These are phyloP conservation scores for Fusarium siculi DNA, from an alignment of 2,329 filamentous ascomycete genomes.

Conservation along the genomic window DNA sequence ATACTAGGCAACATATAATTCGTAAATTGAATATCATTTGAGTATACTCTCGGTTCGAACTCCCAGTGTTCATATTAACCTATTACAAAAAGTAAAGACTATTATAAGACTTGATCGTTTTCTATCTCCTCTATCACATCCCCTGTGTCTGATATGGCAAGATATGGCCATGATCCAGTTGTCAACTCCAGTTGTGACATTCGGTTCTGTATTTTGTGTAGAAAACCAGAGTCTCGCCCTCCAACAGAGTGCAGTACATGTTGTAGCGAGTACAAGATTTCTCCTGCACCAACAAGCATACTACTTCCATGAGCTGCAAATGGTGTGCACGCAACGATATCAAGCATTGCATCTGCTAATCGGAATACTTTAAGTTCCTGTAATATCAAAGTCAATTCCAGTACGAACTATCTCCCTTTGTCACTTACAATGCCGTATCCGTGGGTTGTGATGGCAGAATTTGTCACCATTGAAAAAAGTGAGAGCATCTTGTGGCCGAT, in stretches of 20 bases:
- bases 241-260: slow-evolving; percentile 39
- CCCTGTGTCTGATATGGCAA: neutral
- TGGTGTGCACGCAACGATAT: slow-evolving; percentile 37
- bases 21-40: neutral
- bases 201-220: slow-evolving; percentile 28
- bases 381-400: neutral
- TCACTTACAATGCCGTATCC: slow-evolving; percentile 43
- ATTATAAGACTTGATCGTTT: neutral
- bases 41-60: neutral
- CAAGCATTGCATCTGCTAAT: slow-evolving; percentile 40
- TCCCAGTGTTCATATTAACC: neutral
- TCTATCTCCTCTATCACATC: neutral
- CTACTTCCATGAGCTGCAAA: slow-evolving; percentile 27
- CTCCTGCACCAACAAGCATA: slow-evolving; percentile 40
- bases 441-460: slow-evolving; percentile 37
- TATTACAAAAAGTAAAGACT: neutral
- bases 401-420: too few relatives aligned
- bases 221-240: slow-evolving; percentile 31
- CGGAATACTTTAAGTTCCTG: slow-evolving; percentile 44
- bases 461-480: slow-evolving; percentile 37
- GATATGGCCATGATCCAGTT: slow-evolving; percentile 30
- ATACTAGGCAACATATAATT: neutral
- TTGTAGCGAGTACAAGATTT: slow-evolving; percentile 36
- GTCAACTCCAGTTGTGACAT: slow-evolving; percentile 33
- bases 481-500: slow-evolving; percentile 44